A percentile compares a stretch with the other conserved stretches of the same genome.
Conservation (phyloP, 2,329 filamentous ascomycete genomes). For the Claviceps paspali region DNA sequence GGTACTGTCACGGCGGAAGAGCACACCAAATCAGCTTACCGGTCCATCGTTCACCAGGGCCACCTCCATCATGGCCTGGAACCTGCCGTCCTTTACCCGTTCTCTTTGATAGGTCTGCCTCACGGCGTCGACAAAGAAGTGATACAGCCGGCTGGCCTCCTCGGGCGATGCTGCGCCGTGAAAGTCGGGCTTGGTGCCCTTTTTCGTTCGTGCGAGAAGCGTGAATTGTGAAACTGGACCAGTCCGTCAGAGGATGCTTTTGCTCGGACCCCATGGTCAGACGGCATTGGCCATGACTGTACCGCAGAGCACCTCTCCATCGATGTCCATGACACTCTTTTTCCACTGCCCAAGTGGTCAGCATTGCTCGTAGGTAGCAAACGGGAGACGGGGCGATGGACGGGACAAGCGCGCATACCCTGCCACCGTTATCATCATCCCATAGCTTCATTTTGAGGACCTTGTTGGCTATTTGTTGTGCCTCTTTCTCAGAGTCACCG, state of each 20-base stretch:
- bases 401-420: constrained; percentile 30
- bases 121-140: constrained; percentile 67
- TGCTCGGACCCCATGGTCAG: not conserved
- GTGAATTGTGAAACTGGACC: constrained; percentile 86
- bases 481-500: constrained; percentile 80
- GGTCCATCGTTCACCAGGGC: constrained; percentile 76
- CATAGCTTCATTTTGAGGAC: constrained; percentile 82
- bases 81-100: constrained; percentile 84
- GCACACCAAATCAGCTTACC: constrained; percentile 23
- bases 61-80: constrained; percentile 99
- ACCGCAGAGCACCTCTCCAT: constrained; percentile 91
- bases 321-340: constrained; percentile 70
- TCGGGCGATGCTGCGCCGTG: constrained; percentile 70
- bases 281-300: constrained; percentile 12
- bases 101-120: constrained; percentile 55
- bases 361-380: not conserved
- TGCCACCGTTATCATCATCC: constrained; percentile 62
- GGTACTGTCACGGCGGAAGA: not conserved
- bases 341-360: constrained; percentile 67
- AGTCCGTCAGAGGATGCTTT: not conserved
- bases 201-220: constrained; percentile 80
- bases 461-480: constrained; percentile 68
- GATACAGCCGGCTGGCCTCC: constrained; percentile 68
- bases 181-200: constrained; percentile 90
- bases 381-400: not conserved